A percentile compares a stretch with the other conserved stretches of the same genome.
These are phyloP conservation scores for Geum urbanum DNA, from an alignment of 306 rosid species.

Conservation along the genomic window DNA sequence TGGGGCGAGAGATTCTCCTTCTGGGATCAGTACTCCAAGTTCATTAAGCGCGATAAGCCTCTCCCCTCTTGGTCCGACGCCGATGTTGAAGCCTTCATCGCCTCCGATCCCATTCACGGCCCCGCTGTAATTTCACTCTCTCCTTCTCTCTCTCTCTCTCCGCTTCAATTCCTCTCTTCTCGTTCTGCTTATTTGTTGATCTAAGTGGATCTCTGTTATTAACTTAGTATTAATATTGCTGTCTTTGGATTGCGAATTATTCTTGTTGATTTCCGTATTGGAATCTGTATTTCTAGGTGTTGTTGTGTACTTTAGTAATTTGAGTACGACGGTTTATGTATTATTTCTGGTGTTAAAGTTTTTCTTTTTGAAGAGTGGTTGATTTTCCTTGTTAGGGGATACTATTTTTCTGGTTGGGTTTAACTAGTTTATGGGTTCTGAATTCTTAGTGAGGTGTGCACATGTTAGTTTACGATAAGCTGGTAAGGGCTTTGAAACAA, in stretches of 20 bases:
- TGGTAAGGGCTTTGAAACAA: neutral
- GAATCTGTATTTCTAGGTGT: no score
- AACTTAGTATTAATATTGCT: neutral
- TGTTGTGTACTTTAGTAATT: neutral
- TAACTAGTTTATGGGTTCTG: no score
- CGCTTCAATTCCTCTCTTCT: neutral
- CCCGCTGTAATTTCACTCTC: slow-evolving; percentile 41
- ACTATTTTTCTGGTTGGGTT: neutral
- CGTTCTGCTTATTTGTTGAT: neutral
- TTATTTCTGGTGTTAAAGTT: no score
- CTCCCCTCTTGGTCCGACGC: slow-evolving; percentile 60
- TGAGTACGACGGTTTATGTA: neutral
- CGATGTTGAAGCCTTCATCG: slow-evolving; percentile 67
- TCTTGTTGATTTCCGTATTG: neutral
- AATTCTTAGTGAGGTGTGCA: no score
- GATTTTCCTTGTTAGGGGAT: neutral
- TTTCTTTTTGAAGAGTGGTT: neutral
- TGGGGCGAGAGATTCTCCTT: slow-evolving; percentile 66
- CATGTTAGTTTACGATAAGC: neutral
- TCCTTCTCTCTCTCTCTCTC: neutral
- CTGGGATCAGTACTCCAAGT: slow-evolving; percentile 44
- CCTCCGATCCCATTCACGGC: slow-evolving; percentile 75
- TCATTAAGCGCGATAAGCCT: slow-evolving; percentile 52
- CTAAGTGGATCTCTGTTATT: no score
- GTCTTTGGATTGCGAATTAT: neutral